Percentiles rank a stretch among this genome's conserved stretches.
Evolutionary conservation across 495 filamentous ascomycete genomes (phyloP).

Genomic region (Penicillium diatomitis): DNA sequence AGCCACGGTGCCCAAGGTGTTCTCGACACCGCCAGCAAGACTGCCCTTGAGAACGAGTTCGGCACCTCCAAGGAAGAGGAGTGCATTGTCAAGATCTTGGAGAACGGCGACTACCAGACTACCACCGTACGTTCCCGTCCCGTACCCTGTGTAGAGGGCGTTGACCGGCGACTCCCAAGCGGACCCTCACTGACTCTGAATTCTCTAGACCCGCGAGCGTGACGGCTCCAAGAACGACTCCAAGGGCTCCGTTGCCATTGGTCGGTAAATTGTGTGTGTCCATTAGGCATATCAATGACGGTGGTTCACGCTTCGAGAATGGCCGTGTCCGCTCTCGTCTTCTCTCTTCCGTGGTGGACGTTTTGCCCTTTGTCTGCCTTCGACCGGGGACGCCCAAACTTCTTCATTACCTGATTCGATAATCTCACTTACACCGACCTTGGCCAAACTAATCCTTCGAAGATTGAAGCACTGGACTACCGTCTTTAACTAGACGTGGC

Average conservation of each 20-base stretch:
- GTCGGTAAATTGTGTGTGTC: constrained; percentile 10
- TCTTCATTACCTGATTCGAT: no score
- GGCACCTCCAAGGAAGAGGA: constrained; percentile 70
- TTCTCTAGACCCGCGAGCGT: constrained; percentile 22
- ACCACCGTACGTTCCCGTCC: constrained; percentile 45
- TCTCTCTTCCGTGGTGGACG: not conserved
- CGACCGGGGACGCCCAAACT: no score
- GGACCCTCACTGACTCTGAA: constrained; percentile 6
- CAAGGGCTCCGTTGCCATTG: constrained; percentile 15
- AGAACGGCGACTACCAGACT: constrained; percentile 62
- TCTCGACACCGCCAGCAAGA: constrained; percentile 65
- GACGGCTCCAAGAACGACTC: constrained; percentile 24
- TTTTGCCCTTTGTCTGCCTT: no score
- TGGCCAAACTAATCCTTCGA: no score
- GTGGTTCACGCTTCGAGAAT: not conserved
- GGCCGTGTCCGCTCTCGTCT: not conserved
- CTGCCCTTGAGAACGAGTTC: constrained; percentile 74
- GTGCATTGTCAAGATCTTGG: constrained; percentile 68
- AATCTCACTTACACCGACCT: no score
- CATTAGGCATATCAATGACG: no score
- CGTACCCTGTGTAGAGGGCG: not conserved
- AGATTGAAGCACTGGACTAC: no score
- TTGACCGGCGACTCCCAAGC: no score
- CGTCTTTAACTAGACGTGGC: no score
- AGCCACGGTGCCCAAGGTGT: constrained; percentile 85